Percentiles rank a stretch among this genome's conserved stretches.
These are phyloP conservation scores for Begonia peltatifolia DNA, from an alignment of 306 rosid species.

Conservation along the genomic window DNA sequence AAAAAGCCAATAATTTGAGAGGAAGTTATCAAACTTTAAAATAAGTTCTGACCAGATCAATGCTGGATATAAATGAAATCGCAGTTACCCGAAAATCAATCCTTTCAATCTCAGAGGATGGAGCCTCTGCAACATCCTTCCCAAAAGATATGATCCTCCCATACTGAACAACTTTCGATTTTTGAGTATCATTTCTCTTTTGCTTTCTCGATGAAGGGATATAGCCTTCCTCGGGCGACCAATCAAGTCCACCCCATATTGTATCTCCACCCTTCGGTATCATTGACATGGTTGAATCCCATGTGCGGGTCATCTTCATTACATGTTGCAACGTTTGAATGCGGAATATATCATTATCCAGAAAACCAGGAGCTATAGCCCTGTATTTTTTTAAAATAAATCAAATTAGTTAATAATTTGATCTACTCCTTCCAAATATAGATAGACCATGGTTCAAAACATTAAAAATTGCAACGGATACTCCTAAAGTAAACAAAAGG, in stretches of 20 bases:
- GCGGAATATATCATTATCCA: conserved; percentile 69
- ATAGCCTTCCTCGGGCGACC: conserved; percentile 71
- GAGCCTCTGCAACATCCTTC: conserved; percentile 54
- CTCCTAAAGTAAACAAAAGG: neutral
- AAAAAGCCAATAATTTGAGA: too few species aligned
- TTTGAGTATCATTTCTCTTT: conserved; percentile 15
- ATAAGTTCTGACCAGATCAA: too few species aligned
- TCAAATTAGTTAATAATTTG: too few species aligned
- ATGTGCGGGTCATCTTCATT: conserved; percentile 76
- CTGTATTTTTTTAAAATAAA: conserved; percentile 14
- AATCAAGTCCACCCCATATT: conserved; percentile 82
- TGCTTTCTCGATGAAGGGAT: conserved; percentile 27
- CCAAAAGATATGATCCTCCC: conserved; percentile 80
- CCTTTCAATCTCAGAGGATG: conserved; percentile 39
- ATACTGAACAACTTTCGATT: conserved; percentile 25
- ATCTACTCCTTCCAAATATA: too few species aligned
- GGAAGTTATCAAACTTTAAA: too few species aligned
- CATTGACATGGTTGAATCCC: conserved; percentile 94
- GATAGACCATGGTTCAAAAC: too few species aligned
- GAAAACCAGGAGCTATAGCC: conserved; percentile 67
- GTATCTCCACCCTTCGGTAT: conserved; percentile 77
- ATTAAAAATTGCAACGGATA: too few species aligned
- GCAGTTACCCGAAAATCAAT: conserved; percentile 47
- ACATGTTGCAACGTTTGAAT: conserved; percentile 71
- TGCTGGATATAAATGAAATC: neutral